Base-by-base conservation (phyloP, 371 early-diverging fungal species). In the Haplosporangium sp. region DNA sequence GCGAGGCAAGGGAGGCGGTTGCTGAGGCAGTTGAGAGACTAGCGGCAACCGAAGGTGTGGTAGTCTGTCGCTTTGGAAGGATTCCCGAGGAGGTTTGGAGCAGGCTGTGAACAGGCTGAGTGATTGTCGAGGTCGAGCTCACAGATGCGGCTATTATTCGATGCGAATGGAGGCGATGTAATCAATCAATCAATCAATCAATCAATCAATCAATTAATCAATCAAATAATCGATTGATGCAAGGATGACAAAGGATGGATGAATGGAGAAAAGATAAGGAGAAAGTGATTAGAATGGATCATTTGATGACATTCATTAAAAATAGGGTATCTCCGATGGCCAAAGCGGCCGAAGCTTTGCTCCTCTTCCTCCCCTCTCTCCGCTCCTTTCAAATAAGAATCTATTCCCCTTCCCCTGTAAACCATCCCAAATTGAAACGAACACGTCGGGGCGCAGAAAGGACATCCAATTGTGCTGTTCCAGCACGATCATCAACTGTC, bases 71-170 rank as follows among this genome's bases (percentile, higher is more conserved):
- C 51, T 79, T 72, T 48, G 80, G 80, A 12, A 79, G 55, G 52
- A 79, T 68, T 36, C 77, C 77, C 10, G 61, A 40, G 20, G 69
- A 67, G 20, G 69, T 68, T 47, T 79, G 80, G 46, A 79, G 80
- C 36, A 79, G 59, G 37, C 55, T 68, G 56, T 79, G 80, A 52
- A 69, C 29, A 9, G 80, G 80, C 59, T 79, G 73, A 45, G 69
- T 67, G 69, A 79, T 79, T 16, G 80, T 79, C 38, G 80, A 68
- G 6, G 80, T 73, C 0, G 80, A 79, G 59, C 80, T 79, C 52
- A 79, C 80, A 8, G 80, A 79, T 23, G 80, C 66, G 9, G 80
- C 80, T 77, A 51, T 29, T 29, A 29, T 29, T 29, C 29, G 29
- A 29, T 29, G 29, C 4, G 29, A 29, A 29, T 29, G 29, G 29